phyloP scores from a whole-genome alignment of 106 monocot species.

The Dendrobium officinale region DNA sequence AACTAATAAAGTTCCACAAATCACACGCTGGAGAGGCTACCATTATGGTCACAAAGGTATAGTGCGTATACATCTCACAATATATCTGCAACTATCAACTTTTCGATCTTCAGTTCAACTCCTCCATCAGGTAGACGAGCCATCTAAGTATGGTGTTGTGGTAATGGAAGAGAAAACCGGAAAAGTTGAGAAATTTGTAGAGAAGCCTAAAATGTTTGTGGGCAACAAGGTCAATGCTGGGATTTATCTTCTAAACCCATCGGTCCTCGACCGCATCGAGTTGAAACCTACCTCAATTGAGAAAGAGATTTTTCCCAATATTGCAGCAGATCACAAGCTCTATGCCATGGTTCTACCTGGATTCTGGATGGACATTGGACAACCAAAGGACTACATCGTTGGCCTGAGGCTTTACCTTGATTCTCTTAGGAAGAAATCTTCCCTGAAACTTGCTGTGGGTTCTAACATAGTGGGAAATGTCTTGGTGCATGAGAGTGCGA shows the following conservation, averaged over 20 bases:
- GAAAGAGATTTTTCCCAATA: slow-evolving; percentile 69
- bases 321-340: slow-evolving; percentile 41
- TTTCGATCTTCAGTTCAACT: background rate
- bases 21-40: slow-evolving; percentile 60
- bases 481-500: slow-evolving; percentile 59
- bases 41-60: slow-evolving; percentile 80
- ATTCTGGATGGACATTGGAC: slow-evolving; percentile 75
- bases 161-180: slow-evolving; percentile 74
- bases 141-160: slow-evolving; percentile 89
- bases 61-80: background rate
- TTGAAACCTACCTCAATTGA: slow-evolving; percentile 63
- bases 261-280: slow-evolving; percentile 44
- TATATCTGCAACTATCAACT: background rate
- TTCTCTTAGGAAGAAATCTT: slow-evolving; percentile 37
- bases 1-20: slow-evolving; percentile 60
- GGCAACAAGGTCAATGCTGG: slow-evolving; percentile 60
- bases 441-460: slow-evolving; percentile 33
- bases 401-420: slow-evolving; percentile 54
- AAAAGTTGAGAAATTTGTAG: slow-evolving; percentile 74
- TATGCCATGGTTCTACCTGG: slow-evolving; percentile 62
- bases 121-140: slow-evolving; percentile 55
- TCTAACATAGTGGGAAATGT: slow-evolving; percentile 61
- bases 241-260: slow-evolving; percentile 48
- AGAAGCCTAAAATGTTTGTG: slow-evolving; percentile 59
- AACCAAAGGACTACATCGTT: slow-evolving; percentile 59